These are phyloP conservation scores for Cercospora sp. DNA, from an alignment of 2,329 filamentous ascomycete genomes.

Conservation along the genomic window DNA sequence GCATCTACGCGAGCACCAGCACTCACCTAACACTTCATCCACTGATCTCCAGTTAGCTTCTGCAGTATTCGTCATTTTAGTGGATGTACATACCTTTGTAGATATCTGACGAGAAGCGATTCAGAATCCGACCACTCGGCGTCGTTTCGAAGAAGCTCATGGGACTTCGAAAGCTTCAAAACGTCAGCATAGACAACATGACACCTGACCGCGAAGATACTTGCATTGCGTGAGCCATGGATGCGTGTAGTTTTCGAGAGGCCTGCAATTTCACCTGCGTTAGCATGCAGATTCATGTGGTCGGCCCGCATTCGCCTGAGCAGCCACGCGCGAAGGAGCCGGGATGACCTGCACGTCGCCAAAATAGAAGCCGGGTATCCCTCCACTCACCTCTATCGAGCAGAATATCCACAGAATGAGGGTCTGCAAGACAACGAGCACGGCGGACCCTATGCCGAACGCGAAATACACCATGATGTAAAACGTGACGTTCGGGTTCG, in stretches of 20 bases:
- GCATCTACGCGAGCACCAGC: slow-evolving; percentile 67
- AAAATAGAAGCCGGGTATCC: slow-evolving; percentile 5
- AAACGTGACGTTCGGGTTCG: slow-evolving; percentile 77
- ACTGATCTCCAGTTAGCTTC: slow-evolving; percentile 47
- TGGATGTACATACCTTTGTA: slow-evolving; percentile 20
- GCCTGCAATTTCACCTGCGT: slow-evolving; percentile 55
- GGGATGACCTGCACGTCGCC: slow-evolving; percentile 20
- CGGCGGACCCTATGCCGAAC: slow-evolving; percentile 83
- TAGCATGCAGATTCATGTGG: slow-evolving; percentile 27
- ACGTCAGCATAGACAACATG: slow-evolving; percentile 9
- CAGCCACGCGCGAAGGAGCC: slow-evolving; percentile 22
- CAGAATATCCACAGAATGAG: slow-evolving; percentile 99
- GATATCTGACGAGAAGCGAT: slow-evolving; percentile 76
- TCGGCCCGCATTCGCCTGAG: slow-evolving; percentile 28
- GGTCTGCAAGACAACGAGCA: slow-evolving; percentile 85
- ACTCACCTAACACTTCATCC: slow-evolving; percentile 59
- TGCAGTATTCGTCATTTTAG: not conserved
- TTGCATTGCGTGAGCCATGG: slow-evolving; percentile 25
- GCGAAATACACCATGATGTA: slow-evolving; percentile 96
- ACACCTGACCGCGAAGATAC: not conserved
- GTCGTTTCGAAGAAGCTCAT: slow-evolving; percentile 99
- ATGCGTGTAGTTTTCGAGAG: slow-evolving; percentile 94
- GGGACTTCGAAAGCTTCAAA: slow-evolving; percentile 72
- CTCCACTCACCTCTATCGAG: slow-evolving; percentile 79
- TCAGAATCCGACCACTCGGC: slow-evolving; percentile 91